Percentiles rank a stretch among this genome's conserved stretches.
These are phyloP conservation scores for Leavenworthia alabamica DNA, from an alignment of 345 rosid species.

Conservation along the genomic window DNA sequence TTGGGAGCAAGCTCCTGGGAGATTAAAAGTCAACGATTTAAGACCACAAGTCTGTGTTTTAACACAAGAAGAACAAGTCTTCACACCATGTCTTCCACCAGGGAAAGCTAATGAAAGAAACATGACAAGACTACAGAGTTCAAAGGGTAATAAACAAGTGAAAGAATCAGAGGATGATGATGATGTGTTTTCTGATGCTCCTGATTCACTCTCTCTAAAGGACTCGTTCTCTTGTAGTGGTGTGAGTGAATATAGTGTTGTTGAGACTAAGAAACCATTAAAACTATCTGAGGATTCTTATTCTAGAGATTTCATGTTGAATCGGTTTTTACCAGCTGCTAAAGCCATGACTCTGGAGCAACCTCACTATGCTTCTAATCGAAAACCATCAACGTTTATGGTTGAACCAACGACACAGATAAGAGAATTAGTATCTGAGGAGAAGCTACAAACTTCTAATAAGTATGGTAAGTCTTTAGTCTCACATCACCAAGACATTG, in stretches of 20 bases:
- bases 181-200: constrained; percentile 74
- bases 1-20: constrained; percentile 88
- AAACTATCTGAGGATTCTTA: constrained; percentile 45
- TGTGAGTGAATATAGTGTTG: constrained; percentile 49
- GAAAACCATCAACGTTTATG: constrained; percentile 35
- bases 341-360: constrained; percentile 81
- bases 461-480: constrained; percentile 25
- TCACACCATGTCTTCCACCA: constrained; percentile 40
- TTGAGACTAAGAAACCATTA: constrained; percentile 38
- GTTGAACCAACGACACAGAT: constrained; percentile 47
- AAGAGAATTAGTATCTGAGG: constrained; percentile 25
- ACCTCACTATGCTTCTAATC: constrained; percentile 56
- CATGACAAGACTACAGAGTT: constrained; percentile 20
- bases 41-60: constrained; percentile 14
- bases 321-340: constrained; percentile 92
- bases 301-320: constrained; percentile 80
- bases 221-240: constrained; percentile 56
- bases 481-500: constrained; percentile 29
- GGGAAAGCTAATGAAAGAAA: constrained; percentile 25
- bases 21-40: constrained; percentile 35
- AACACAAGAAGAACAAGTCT: constrained; percentile 5
- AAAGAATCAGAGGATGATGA: constrained; percentile 26
- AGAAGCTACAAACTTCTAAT: constrained; percentile 19
- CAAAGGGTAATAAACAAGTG: constrained; percentile 22
- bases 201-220: constrained; percentile 42